Conservation (phyloP, 495 filamentous ascomycete genomes). For the Poronia punctata region DNA sequence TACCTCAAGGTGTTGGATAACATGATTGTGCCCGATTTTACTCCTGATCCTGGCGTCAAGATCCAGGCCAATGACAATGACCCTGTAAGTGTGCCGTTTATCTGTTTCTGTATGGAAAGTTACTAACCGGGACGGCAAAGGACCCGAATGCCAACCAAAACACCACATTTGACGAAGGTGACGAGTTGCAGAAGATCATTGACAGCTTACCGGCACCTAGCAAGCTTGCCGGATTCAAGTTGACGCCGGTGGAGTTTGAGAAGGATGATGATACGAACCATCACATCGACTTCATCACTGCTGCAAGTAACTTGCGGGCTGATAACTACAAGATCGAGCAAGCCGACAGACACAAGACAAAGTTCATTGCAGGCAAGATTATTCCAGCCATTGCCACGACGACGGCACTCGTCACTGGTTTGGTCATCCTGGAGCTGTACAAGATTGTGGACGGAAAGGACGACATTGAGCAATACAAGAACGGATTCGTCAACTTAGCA, state of each 20-base stretch:
- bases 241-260: conserved; percentile 93
- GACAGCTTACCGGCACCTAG: conserved; percentile 67
- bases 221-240: conserved; percentile 73
- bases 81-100: conserved; percentile 50
- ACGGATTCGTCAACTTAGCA: conserved; percentile 95
- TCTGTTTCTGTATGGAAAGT: conserved; percentile 1
- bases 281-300: conserved; percentile 99
- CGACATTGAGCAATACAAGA: conserved; percentile 97
- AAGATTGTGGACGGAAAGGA: conserved; percentile 94
- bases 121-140: conserved; percentile 18
- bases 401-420: conserved; percentile 88
- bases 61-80: conserved; percentile 97
- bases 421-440: conserved; percentile 89
- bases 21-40: conserved; percentile 96
- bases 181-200: conserved; percentile 63
- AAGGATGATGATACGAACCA: conserved; percentile 98
- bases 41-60: conserved; percentile 84
- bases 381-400: conserved; percentile 98
- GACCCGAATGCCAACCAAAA: conserved; percentile 72
- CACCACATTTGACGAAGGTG: conserved; percentile 57
- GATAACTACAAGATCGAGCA: conserved; percentile 94
- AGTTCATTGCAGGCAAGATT: conserved; percentile 99
- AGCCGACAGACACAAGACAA: conserved; percentile 93
- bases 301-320: conserved; percentile 90
- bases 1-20: conserved; percentile 74